These are phyloP conservation scores for Fusarium piperis DNA, from an alignment of 2,329 filamentous ascomycete species.

Conservation along the genomic window DNA sequence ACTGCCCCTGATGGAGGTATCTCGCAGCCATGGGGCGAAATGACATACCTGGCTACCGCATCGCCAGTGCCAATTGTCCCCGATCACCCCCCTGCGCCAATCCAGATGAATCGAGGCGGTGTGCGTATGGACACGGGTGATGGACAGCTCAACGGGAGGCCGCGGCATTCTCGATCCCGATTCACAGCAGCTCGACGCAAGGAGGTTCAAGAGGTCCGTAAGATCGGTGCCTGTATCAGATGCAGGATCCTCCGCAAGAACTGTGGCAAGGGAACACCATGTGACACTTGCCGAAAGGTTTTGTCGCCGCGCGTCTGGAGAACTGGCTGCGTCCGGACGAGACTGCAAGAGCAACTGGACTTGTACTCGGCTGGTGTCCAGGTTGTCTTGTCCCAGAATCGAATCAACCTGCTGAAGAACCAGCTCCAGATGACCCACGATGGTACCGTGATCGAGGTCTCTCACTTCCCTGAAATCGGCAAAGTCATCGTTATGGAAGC, in stretches of 20 bases:
- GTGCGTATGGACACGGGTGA: constrained; percentile 63
- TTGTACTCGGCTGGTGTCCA: constrained; percentile 72
- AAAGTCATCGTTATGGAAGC: constrained; percentile 54
- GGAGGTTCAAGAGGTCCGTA: constrained; percentile 72
- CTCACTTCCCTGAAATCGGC: constrained; percentile 65
- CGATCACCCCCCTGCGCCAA: constrained; percentile 45
- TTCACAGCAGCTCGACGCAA: constrained; percentile 68
- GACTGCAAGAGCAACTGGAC: constrained; percentile 69
- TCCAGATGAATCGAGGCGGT: constrained; percentile 55
- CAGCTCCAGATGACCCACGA: constrained; percentile 60
- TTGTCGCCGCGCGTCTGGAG: constrained; percentile 72
- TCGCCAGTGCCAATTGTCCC: constrained; percentile 45
- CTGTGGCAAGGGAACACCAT: constrained; percentile 71
- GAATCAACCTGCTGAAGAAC: constrained; percentile 65
- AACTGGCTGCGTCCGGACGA: constrained; percentile 69
- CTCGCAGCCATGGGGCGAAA: constrained; percentile 63
- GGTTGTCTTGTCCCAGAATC: constrained; percentile 68
- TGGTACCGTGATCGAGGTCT: constrained; percentile 64
- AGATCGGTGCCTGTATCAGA: constrained; percentile 72
- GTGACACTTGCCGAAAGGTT: constrained; percentile 71
- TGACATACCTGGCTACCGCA: constrained; percentile 58
- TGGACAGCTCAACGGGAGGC: constrained; percentile 55
- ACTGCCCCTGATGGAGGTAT: constrained; percentile 36
- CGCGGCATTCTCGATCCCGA: constrained; percentile 64
- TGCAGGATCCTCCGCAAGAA: constrained; percentile 74